Percentiles rank a stretch among this genome's conserved stretches.
phyloP scores from a whole-genome alignment of 805 yeast species.

The Starmera pachycereana region DNA sequence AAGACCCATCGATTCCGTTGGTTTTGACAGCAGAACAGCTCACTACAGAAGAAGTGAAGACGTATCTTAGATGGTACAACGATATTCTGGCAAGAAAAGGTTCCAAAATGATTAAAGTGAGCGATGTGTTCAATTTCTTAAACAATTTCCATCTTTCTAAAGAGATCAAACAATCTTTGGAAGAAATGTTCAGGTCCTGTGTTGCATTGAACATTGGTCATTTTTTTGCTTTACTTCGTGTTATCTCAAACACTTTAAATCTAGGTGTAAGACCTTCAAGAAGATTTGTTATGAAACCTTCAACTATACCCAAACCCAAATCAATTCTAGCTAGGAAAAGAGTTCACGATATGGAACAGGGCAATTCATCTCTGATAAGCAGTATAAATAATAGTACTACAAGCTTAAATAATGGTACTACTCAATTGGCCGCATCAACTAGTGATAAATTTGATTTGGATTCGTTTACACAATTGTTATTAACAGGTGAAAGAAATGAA shows the following conservation, averaged over 20 bases:
- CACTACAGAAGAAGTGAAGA: conserved; percentile 66
- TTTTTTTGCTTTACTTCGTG: conserved; percentile 77
- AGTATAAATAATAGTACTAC: conserved; percentile 13
- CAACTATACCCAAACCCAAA: conserved; percentile 71
- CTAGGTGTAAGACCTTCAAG: conserved; percentile 43
- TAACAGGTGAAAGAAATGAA: conserved; percentile 68
- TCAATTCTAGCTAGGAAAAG: conserved; percentile 62
- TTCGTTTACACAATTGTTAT: conserved; percentile 70
- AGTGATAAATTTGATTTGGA: conserved; percentile 58
- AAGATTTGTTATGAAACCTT: conserved; percentile 37
- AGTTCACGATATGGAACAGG: conserved; percentile 34
- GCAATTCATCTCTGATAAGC: conserved; percentile 13
- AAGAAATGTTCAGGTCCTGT: conserved; percentile 39
- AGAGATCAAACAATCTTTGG: conserved; percentile 38
- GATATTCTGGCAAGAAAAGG: conserved; percentile 68
- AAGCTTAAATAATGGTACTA: conserved; percentile 2
- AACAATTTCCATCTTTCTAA: conserved; percentile 62
- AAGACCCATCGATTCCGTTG: conserved; percentile 42
- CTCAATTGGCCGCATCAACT: not conserved
- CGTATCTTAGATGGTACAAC: conserved; percentile 91
- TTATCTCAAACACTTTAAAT: conserved; percentile 59
- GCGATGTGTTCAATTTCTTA: conserved; percentile 72
- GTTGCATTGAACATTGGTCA: conserved; percentile 74
- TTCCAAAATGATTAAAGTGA: conserved; percentile 52
- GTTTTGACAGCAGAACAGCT: conserved; percentile 59